Evolutionary conservation across 352 stramenopile species (phyloP).

Genomic region (Pythium pyrilobum): DNA sequence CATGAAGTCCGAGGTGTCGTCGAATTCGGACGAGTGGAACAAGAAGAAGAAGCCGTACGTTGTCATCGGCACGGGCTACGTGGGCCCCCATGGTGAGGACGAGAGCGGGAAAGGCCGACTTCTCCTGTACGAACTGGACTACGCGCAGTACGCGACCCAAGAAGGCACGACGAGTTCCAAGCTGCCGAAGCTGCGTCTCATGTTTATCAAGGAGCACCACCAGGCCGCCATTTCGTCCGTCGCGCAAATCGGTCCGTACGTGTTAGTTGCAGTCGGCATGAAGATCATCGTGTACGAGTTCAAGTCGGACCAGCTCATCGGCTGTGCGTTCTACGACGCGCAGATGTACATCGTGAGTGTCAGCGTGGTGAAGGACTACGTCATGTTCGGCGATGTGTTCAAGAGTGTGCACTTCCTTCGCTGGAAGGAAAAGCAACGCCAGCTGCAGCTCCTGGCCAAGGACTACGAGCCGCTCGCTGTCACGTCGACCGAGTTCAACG

Average conservation of each 20-base stretch:
- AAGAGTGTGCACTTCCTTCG: slow-evolving; percentile 87
- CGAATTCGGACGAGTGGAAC: slow-evolving; percentile 64
- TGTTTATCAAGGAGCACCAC: slow-evolving; percentile 85
- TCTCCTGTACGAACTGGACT: slow-evolving; percentile 85
- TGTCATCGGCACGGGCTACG: slow-evolving; percentile 76
- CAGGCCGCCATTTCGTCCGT: slow-evolving; percentile 80
- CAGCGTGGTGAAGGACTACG: slow-evolving; percentile 79
- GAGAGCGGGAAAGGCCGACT: slow-evolving; percentile 78
- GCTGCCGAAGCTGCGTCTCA: slow-evolving; percentile 68
- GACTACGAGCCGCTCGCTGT: slow-evolving; percentile 81
- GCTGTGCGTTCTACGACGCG: slow-evolving; percentile 83
- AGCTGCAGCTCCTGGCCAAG: slow-evolving; percentile 78
- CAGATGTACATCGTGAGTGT: slow-evolving; percentile 86
- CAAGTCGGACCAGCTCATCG: slow-evolving; percentile 84
- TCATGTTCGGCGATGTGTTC: slow-evolving; percentile 86
- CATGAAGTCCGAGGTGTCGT: slow-evolving; percentile 66
- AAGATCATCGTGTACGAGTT: slow-evolving; percentile 89
- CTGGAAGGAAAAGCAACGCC: slow-evolving; percentile 80
- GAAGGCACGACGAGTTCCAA: slow-evolving; percentile 65
- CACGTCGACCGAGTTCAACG: slow-evolving; percentile 75
- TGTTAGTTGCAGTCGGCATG: slow-evolving; percentile 77
- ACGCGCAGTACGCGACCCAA: slow-evolving; percentile 83
- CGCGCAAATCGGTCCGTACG: slow-evolving; percentile 69
- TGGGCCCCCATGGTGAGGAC: slow-evolving; percentile 81
- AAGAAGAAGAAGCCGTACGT: slow-evolving; percentile 79